Percentiles rank a stretch among this genome's conserved stretches.
Conservation (phyloP, 805 yeast species). For the Naumovozyma dairenensis region DNA sequence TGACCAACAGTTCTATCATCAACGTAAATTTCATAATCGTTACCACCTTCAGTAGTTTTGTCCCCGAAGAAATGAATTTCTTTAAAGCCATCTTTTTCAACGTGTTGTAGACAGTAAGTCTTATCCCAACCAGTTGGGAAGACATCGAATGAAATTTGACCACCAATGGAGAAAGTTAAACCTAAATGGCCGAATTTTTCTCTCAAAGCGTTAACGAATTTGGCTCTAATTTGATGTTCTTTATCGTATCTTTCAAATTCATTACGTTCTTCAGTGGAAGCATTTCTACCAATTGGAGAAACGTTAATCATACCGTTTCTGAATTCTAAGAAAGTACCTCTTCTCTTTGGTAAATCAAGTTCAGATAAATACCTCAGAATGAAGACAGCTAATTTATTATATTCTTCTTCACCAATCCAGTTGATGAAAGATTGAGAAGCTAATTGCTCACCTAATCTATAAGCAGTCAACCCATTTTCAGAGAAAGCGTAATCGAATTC, state of each 20-base stretch:
- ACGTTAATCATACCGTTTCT: conserved; percentile 99
- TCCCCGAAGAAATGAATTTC: conserved; percentile 97
- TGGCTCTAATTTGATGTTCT: conserved; percentile 70
- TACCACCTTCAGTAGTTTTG: conserved; percentile 94
- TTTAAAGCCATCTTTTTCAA: conserved; percentile 72
- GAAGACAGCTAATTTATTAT: conserved; percentile 80
- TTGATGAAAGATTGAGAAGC: conserved; percentile 89
- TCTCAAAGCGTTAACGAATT: conserved; percentile 75
- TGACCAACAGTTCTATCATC: conserved; percentile 95
- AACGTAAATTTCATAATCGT: conserved; percentile 91
- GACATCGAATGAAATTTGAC: conserved; percentile 97
- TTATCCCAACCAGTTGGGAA: conserved; percentile 99
- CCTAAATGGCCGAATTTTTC: conserved; percentile 73
- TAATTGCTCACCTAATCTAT: conserved; percentile 77
- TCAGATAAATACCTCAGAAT: conserved; percentile 76
- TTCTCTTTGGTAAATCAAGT: conserved; percentile 87
- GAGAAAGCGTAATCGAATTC: conserved; percentile 93
- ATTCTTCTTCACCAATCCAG: conserved; percentile 94
- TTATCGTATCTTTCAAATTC: conserved; percentile 84
- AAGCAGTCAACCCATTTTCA: conserved; percentile 97
- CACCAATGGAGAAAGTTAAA: conserved; percentile 96
- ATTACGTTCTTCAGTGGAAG: conserved; percentile 85
- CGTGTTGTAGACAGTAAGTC: conserved; percentile 94
- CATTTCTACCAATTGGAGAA: conserved; percentile 98
- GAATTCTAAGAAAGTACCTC: conserved; percentile 98